Evolutionary conservation across 306 rosid species (phyloP).

Genomic region (Trifolium fragiferum): DNA sequence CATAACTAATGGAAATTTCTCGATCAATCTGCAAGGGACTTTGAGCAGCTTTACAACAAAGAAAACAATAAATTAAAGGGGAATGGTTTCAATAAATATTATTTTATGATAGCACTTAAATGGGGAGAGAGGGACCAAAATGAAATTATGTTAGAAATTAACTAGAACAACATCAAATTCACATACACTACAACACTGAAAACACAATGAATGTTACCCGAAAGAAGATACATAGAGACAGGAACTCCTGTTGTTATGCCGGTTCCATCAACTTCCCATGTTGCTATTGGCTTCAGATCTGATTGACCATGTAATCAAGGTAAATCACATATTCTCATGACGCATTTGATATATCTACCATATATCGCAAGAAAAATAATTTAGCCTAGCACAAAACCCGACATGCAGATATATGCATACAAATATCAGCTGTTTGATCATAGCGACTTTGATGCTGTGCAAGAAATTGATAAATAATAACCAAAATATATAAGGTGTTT

Average conservation of each 20-base stretch:
- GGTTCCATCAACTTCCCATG: conserved; percentile 94
- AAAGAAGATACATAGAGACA: conserved; percentile 87
- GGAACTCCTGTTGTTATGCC: conserved; percentile 74
- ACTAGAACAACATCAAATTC: conserved; percentile 19
- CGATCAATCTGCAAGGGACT: conserved; percentile 53
- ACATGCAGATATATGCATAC: conserved; percentile 12
- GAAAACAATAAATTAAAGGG: conserved; percentile 42
- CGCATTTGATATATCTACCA: conserved; percentile 36
- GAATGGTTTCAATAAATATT: conserved; percentile 34
- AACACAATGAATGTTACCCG: conserved; percentile 59
- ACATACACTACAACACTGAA: not conserved
- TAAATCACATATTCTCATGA: conserved; percentile 23
- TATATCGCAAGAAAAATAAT: conserved; percentile 23
- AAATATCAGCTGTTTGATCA: conserved; percentile 6
- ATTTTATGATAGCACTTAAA: conserved; percentile 26
- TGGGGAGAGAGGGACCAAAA: conserved; percentile 26
- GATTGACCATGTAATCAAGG: conserved; percentile 42
- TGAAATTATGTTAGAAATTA: conserved; percentile 12
- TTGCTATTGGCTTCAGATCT: conserved; percentile 85
- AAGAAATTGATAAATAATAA: conserved; percentile 23
- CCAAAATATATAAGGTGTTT: conserved; percentile 6
- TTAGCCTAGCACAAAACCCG: conserved; percentile 18
- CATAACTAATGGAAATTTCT: conserved; percentile 90
- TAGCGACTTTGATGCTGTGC: not conserved
- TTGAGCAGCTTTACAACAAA: conserved; percentile 63